phyloP scores from a whole-genome alignment of 345 rosid genomes.

The Boechera divaricarpa region DNA sequence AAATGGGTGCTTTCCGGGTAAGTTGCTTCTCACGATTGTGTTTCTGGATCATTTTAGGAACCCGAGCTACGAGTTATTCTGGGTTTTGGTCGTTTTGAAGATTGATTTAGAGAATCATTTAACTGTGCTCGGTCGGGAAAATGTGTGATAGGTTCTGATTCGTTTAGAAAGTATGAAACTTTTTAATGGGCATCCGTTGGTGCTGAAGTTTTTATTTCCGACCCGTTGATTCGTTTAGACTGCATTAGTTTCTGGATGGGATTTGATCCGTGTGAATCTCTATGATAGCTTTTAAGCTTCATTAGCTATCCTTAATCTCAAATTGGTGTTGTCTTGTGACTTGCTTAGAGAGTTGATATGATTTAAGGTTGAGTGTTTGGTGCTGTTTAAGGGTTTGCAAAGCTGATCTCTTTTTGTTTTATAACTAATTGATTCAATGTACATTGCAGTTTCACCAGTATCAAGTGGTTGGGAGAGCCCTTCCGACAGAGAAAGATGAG shows the following conservation, averaged over 20 bases:
- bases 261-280: neutral
- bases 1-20: slow-evolving; percentile 45
- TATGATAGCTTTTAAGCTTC: neutral
- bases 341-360: neutral
- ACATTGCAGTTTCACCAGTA: slow-evolving; percentile 63
- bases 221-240: neutral
- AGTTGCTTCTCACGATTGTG: slow-evolving; percentile 6
- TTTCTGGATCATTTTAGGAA: neutral
- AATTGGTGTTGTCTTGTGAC: neutral
- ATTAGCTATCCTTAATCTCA: neutral
- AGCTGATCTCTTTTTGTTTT: neutral
- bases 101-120: slow-evolving; percentile 1
- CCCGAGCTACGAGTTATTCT: neutral
- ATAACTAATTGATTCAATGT: neutral
- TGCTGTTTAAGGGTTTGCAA: neutral
- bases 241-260: neutral
- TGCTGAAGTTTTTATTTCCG: neutral
- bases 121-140: neutral
- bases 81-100: neutral
- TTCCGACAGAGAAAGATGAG: slow-evolving; percentile 58
- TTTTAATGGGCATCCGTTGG: neutral
- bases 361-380: neutral
- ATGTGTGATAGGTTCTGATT: neutral
- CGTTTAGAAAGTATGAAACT: neutral
- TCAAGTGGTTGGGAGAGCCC: slow-evolving; percentile 71